phyloP scores from a whole-genome alignment of 257 asterid species.

The Scutellaria barbata region DNA sequence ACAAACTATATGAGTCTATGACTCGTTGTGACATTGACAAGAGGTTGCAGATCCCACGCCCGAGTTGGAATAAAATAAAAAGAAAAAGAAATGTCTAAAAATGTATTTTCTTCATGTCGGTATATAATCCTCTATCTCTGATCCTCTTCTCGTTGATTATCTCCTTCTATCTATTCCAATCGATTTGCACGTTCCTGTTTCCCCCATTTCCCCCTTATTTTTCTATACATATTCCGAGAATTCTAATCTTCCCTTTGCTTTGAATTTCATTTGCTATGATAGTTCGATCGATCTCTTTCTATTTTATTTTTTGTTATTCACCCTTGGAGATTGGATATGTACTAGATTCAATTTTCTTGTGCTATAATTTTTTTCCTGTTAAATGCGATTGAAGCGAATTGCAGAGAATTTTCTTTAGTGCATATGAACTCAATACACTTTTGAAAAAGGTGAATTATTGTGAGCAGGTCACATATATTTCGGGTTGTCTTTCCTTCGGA shows the following conservation, averaged over 20 bases:
- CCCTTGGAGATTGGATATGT: conserved; percentile 31
- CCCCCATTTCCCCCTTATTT: no score
- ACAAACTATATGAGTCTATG: no score
- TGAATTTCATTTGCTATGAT: conserved; percentile 21
- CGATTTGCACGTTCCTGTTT: background rate
- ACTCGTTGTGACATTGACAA: background rate
- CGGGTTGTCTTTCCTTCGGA: no score
- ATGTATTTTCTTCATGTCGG: conserved; percentile 65
- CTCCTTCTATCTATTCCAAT: conserved; percentile 25
- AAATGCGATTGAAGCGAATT: conserved; percentile 1
- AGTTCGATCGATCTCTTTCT: conserved; percentile 27
- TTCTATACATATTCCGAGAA: no score
- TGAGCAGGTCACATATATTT: no score
- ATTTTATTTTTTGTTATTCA: background rate
- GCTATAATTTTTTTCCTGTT: no score
- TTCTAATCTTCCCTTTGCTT: conserved; percentile 8
- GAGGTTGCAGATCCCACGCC: background rate
- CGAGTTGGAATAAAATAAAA: no score
- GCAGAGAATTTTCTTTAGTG: background rate
- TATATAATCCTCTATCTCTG: conserved; percentile 41
- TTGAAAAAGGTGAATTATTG: no score
- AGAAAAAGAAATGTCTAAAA: no score
- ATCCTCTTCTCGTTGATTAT: conserved; percentile 8
- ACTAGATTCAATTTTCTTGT: conserved; percentile 7
- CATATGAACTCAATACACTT: no score